Percentiles rank a stretch among this genome's conserved stretches.
phyloP scores from a whole-genome alignment of 2,329 filamentous ascomycete species.

The Penicillium sp. region DNA sequence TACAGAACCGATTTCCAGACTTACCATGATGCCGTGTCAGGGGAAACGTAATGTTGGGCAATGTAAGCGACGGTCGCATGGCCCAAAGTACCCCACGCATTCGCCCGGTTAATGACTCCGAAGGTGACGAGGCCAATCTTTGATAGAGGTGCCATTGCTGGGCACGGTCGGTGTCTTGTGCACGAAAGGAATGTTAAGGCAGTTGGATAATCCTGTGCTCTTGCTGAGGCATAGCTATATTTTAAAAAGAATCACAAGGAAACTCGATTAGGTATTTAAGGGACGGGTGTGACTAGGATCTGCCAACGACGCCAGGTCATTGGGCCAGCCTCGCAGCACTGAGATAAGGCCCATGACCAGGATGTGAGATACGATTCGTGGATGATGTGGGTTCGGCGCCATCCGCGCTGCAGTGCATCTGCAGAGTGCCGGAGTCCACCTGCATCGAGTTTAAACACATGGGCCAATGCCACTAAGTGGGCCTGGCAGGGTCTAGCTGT shows the following conservation, averaged over 20 bases:
- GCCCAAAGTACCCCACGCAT: constrained; percentile 51
- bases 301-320: background rate
- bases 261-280: background rate
- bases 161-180: background rate
- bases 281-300: background rate
- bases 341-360: background rate
- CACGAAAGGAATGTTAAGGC: background rate
- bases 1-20: background rate
- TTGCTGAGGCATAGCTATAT: no score
- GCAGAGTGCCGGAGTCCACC: constrained; percentile 7
- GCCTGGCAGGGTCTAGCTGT: background rate
- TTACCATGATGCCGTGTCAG: constrained; percentile 42
- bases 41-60: constrained; percentile 46
- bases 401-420: constrained; percentile 8
- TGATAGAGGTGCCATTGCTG: constrained; percentile 11
- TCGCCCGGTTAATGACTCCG: constrained; percentile 9
- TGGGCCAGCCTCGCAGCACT: background rate
- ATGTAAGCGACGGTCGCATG: constrained; percentile 54
- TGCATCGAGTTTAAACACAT: constrained; percentile 1
- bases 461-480: background rate
- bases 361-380: constrained; percentile 3
- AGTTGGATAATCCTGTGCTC: background rate
- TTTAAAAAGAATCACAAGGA: background rate
- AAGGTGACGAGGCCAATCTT: constrained; percentile 10
- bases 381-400: background rate